A percentile compares a stretch with the other conserved stretches of the same genome.
Evolutionary conservation across 2,329 filamentous ascomycete species (phyloP).

Genomic region (Alternaria consortialis): DNA sequence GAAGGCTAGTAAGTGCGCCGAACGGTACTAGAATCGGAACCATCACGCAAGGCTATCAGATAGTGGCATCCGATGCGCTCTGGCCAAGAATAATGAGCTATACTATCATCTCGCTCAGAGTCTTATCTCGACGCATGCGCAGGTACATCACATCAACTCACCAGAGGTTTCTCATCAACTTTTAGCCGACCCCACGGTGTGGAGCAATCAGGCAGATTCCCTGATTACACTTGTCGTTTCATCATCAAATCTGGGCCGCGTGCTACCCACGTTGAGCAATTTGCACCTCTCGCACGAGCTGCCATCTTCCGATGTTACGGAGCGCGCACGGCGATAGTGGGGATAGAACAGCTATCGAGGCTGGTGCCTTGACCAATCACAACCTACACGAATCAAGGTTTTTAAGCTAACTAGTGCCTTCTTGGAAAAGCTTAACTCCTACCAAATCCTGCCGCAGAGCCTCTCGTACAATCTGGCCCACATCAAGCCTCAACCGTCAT

Average conservation of each 20-base stretch:
- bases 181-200: background rate
- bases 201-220: conserved; percentile 2
- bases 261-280: conserved; percentile 1
- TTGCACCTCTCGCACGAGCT: conserved; percentile 11
- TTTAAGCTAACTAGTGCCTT: conserved; percentile 17
- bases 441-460: conserved; percentile 16
- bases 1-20: conserved; percentile 4
- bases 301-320: conserved; percentile 3
- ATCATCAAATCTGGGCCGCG: conserved; percentile 3
- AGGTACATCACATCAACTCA: background rate
- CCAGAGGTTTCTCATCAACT: background rate
- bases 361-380: conserved; percentile 7
- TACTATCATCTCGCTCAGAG: background rate
- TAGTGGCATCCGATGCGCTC: background rate
- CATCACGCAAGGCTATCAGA: background rate
- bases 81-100: conserved; percentile 7
- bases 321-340: conserved; percentile 10
- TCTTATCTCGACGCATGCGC: background rate
- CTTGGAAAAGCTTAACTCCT: conserved; percentile 21
- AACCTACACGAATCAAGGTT: conserved; percentile 7
- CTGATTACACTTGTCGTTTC: background rate
- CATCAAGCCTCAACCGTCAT: conserved; percentile 17
- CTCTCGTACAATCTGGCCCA: conserved; percentile 12
- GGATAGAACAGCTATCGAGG: conserved; percentile 7
- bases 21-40: background rate